Evolutionary conservation across 2,329 filamentous ascomycete species (phyloP).

Genomic region (Aspergillus costaricaensis): DNA sequence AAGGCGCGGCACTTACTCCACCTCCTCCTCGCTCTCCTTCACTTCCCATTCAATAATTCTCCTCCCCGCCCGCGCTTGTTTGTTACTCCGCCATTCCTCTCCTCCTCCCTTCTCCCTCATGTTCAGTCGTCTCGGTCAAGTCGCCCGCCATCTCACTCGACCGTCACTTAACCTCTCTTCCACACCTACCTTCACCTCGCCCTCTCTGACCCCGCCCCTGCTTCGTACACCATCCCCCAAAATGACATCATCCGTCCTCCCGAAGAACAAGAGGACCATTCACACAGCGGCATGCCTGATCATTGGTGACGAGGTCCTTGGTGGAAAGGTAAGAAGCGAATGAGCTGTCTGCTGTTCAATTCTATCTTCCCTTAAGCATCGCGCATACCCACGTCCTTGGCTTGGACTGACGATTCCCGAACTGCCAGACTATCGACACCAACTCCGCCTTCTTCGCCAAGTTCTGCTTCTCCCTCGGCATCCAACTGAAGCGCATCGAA

Average conservation of each 20-base stretch:
- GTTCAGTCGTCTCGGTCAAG: conserved; percentile 73
- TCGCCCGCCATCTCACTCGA: conserved; percentile 70
- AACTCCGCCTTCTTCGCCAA: conserved; percentile 67
- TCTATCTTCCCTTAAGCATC: too few relatives aligned
- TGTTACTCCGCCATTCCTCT: conserved; percentile 9
- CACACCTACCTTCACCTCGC: conserved; percentile 44
- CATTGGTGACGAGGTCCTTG: conserved; percentile 95
- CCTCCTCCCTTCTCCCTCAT: conserved; percentile 49
- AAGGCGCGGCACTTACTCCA: conserved; percentile 13
- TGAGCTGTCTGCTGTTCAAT: not conserved
- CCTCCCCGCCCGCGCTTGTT: conserved; percentile 6
- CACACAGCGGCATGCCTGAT: conserved; percentile 90
- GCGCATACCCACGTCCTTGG: not conserved
- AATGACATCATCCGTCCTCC: conserved; percentile 48
- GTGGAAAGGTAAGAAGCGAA: conserved; percentile 72
- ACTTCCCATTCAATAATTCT: conserved; percentile 2
- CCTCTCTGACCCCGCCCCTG: conserved; percentile 23
- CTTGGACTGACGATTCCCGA: not conserved
- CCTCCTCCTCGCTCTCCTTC: conserved; percentile 13
- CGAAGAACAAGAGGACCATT: conserved; percentile 60
- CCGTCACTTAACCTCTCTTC: conserved; percentile 61
- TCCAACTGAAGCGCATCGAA: conserved; percentile 79
- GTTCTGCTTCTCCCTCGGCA: conserved; percentile 66
- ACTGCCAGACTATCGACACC: conserved; percentile 61
- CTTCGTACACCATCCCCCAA: conserved; percentile 23